Evolutionary conservation across 1,284 basidiomycete genomes (phyloP), one percentile per base, ranked within the genome.

Genomic region (Ceratobasidium theobromae): DNA sequence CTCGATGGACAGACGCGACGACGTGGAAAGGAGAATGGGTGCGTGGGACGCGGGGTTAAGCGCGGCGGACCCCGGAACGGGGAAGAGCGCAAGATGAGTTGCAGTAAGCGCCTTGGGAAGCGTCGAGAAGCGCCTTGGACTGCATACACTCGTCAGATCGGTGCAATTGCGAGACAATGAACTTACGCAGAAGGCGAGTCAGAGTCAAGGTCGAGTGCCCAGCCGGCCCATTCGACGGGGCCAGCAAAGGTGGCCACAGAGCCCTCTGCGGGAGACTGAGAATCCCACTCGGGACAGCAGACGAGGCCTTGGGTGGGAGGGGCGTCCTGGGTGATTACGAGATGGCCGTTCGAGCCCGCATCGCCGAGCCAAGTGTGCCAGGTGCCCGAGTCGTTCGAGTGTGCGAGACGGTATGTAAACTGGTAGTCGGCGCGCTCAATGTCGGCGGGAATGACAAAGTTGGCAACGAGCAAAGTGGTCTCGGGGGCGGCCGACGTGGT

Each of bases 291-390:
- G 6, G 16, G 12, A 6, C 23, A 3, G 43, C 45, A 58, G 14
- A 58, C 55, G 43, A 58, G 55, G 33, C 55, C 55, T 41, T 58
- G 41, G 55, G 48, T 35, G 40, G 55, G 41, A 9, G 55, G 55
- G 8, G 55, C 55, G n/a, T 58, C 41, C 40, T 40, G 55, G 23
- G 32, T 48, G 43, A 58, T 21, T 14, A 48, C 48, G 21, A 58
- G 41, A 43, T 58, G 55, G 43, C 55, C 55, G 55, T 58, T 58
- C 28, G 41, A 58, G 28, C 55, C 55, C 18, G 55, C 28, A 25
- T 58, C 55, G 21, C 55, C 55, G 18, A 58, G 55, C 55, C 55
- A 58, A 18, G 55, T 58, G 43, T 58, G 43, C 53, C 53, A 55
- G 40, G 8, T 55, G 53, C 53, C 28, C 25, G 55, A 58, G 14